Evolutionary conservation across 1,284 basidiomycete species (phyloP).

Genomic region (Apiotrichum domesticum): DNA sequence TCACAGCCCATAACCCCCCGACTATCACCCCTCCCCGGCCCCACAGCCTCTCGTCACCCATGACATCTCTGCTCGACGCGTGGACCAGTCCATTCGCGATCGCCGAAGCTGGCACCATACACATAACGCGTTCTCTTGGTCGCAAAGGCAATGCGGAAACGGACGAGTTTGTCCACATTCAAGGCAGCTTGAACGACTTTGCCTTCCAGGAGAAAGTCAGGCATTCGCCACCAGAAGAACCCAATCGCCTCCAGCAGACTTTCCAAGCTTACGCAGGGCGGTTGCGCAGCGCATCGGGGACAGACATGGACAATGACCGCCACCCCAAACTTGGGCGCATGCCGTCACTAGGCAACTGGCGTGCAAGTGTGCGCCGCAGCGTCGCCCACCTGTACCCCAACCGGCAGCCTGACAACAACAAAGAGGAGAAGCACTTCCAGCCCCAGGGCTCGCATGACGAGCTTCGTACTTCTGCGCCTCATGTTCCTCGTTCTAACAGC

Average conservation of each 20-base stretch:
- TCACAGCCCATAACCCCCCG: too few species aligned
- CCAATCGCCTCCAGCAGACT: not conserved
- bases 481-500: not conserved
- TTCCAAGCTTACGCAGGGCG: not conserved
- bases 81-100: not conserved
- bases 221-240: not conserved
- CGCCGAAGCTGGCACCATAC: too few species aligned
- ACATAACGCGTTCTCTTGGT: not conserved
- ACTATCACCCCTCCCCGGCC: too few species aligned
- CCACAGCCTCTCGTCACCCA: too few species aligned
- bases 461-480: not conserved
- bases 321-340: not conserved
- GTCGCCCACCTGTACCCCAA: conserved; percentile 1
- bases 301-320: not conserved
- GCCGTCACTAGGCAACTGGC: not conserved
- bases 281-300: not conserved
- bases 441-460: not conserved
- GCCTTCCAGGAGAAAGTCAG: not conserved
- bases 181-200: too few species aligned
- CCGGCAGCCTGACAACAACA: not conserved
- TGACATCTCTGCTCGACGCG: too few species aligned
- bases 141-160: not conserved
- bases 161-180: not conserved
- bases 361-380: conserved; percentile 3
- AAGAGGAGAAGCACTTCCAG: not conserved